These are phyloP conservation scores for Cyberlindnera subsufficiens DNA, from an alignment of 805 yeast species.

Conservation along the genomic window DNA sequence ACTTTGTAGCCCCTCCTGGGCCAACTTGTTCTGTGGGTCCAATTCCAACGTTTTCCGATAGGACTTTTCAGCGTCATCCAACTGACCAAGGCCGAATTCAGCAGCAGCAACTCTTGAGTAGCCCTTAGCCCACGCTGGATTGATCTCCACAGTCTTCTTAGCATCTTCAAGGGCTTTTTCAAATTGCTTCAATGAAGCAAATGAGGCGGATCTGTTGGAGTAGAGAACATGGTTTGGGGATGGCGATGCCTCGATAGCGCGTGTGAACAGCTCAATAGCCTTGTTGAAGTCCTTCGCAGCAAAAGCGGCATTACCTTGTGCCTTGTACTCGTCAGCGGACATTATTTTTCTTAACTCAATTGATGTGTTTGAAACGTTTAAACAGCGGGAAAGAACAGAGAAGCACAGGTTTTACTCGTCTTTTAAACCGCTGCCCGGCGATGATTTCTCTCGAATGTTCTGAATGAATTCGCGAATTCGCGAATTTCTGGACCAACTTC, in stretches of 20 bases:
- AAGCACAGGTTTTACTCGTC: not conserved
- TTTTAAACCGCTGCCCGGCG: not conserved
- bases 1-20: constrained; percentile 71
- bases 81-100: constrained; percentile 74
- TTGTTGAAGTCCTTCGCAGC: constrained; percentile 75
- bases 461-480: too few species aligned
- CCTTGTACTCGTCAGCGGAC: constrained; percentile 76
- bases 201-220: constrained; percentile 91
- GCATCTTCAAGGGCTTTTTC: constrained; percentile 80
- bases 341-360: constrained; percentile 18
- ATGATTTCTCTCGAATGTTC: constrained; percentile 6
- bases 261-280: constrained; percentile 76
- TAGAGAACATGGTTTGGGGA: constrained; percentile 86
- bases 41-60: constrained; percentile 77
- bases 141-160: constrained; percentile 70
- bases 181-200: constrained; percentile 74
- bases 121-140: constrained; percentile 92
- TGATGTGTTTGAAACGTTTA: not conserved
- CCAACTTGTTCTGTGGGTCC: constrained; percentile 80
- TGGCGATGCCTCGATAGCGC: constrained; percentile 81
- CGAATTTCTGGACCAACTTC: too few species aligned
- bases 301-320: constrained; percentile 91
- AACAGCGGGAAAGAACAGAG: not conserved
- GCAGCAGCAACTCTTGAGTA: constrained; percentile 94
- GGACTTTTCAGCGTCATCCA: constrained; percentile 64